phyloP scores from a whole-genome alignment of 2,329 filamentous ascomycete species.

The Capronia coronata region DNA sequence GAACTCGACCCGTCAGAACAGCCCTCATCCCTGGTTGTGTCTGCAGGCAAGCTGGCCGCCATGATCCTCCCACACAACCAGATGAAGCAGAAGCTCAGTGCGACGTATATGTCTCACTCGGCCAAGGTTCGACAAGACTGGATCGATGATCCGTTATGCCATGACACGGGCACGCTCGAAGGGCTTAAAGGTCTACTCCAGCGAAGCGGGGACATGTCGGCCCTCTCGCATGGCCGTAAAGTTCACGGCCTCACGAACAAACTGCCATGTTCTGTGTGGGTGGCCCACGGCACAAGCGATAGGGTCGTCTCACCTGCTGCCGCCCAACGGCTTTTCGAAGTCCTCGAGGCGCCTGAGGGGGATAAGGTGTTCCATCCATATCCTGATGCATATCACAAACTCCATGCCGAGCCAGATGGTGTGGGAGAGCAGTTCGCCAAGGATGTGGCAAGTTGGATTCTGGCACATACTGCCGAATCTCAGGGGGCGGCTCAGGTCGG shows the following conservation, averaged over 20 bases:
- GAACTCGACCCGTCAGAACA: conserved; percentile 60
- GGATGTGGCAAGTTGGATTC: conserved; percentile 62
- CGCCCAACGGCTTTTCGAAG: conserved; percentile 58
- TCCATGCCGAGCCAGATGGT: conserved; percentile 32
- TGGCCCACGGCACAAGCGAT: conserved; percentile 73
- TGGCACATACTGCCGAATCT: conserved; percentile 31
- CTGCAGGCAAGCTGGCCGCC: conserved; percentile 60
- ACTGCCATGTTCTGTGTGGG: conserved; percentile 57
- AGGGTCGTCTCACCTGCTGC: conserved; percentile 60
- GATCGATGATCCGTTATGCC: conserved; percentile 62
- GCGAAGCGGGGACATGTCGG: conserved; percentile 56
- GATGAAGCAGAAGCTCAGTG: conserved; percentile 59
- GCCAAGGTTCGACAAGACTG: conserved; percentile 55
- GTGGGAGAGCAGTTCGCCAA: conserved; percentile 39
- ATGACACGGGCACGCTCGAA: conserved; percentile 80
- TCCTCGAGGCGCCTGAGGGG: conserved; percentile 39
- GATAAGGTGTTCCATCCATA: conserved; percentile 63
- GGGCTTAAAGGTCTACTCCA: conserved; percentile 72
- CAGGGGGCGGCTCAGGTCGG: neutral
- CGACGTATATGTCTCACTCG: conserved; percentile 62
- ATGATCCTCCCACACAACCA: conserved; percentile 62
- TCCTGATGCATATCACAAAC: conserved; percentile 70
- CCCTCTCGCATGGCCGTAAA: conserved; percentile 38
- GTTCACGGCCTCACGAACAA: conserved; percentile 17
- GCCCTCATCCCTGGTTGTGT: conserved; percentile 58